Base-by-base conservation (phyloP, 2,329 filamentous ascomycete species). In the Pyrenophora teres region DNA sequence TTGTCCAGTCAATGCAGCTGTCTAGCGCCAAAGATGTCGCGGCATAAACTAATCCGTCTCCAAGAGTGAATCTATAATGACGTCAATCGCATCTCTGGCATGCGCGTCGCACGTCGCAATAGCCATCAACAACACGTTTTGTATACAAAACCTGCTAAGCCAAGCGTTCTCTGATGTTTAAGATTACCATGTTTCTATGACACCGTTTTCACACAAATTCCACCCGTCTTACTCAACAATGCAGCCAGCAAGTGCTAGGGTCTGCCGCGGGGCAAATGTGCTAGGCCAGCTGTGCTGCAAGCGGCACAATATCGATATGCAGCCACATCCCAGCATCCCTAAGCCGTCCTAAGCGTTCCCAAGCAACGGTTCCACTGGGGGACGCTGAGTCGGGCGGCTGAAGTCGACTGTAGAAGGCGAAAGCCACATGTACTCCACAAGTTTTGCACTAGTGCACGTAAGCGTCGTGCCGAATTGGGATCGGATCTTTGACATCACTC, bases 351-450 rank as follows among this genome's bases (percentile, higher is more conserved):
- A 52, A 44, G 45, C 49, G 44, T 53, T 50, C 40, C 47, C 40
- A 49, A 46, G 47, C 40, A 51, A 44, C 45, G 40, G 59, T 41
- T 47, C 44, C 35, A 43, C 42, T 33, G 36, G 27, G 3, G 40
- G 52, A 53, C 39, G 38, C 21, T 44, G 35, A 33, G 36, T 50
- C 39, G 33, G 40, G 59, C 54, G 54, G 54, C 52, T 60, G 59
- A 54, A 46, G 50, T 36, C 31, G 10, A 46, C 32, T 42, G 32
- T 18, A 2, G 36, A 35, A 42, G 40, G 41, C 48, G 38, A 52
- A 46, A 54, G 57, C 59, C 47, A 56, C 54, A 52, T 25, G 46
- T 56, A 60, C 54, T 46, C 52, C 59, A 60, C 48, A 62, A 41
- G 50, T 43, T 32, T 16, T 49, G 43, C 57, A 33, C 54, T 58